Evolutionary conservation across 1,284 basidiomycete species (phyloP).

Genomic region (Quambalaria eucalypti): DNA sequence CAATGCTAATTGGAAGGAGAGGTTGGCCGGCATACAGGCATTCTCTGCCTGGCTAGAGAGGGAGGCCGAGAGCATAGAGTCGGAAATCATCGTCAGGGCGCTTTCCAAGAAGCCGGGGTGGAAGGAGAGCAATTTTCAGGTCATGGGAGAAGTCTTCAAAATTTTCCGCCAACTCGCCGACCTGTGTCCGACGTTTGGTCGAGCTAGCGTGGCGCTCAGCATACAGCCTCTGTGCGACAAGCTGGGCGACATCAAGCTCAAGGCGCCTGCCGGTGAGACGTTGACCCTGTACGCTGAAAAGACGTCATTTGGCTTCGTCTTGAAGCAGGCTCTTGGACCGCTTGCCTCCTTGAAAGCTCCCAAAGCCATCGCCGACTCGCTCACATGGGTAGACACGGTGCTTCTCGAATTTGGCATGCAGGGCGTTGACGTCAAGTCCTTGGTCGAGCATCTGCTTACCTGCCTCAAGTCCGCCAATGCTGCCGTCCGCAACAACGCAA

Average conservation of each 20-base stretch:
- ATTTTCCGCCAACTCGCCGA: slow-evolving; percentile 60
- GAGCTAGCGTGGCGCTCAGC: slow-evolving; percentile 72
- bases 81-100: slow-evolving; percentile 81
- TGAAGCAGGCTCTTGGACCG: slow-evolving; percentile 59
- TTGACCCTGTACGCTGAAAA: slow-evolving; percentile 76
- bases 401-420: slow-evolving; percentile 86
- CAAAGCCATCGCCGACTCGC: slow-evolving; percentile 85
- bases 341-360: slow-evolving; percentile 63
- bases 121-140: slow-evolving; percentile 97
- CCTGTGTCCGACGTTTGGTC: slow-evolving; percentile 70
- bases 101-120: slow-evolving; percentile 83
- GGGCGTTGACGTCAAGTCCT: slow-evolving; percentile 69
- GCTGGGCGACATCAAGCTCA: slow-evolving; percentile 90
- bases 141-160: slow-evolving; percentile 38
- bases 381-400: slow-evolving; percentile 79
- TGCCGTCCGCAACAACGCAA: slow-evolving; percentile 85
- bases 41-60: slow-evolving; percentile 74
- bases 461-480: slow-evolving; percentile 90
- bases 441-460: slow-evolving; percentile 84
- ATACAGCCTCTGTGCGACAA: slow-evolving; percentile 86
- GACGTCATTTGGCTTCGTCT: slow-evolving; percentile 85
- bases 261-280: slow-evolving; percentile 90
- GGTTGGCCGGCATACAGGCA: slow-evolving; percentile 77
- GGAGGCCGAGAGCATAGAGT: slow-evolving; percentile 63
- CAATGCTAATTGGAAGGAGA: slow-evolving; percentile 85